Evolutionary conservation across 2,329 filamentous ascomycete species (phyloP), one percentile per base, ranked within the genome.

Genomic region (Lecanicillium sp.): DNA sequence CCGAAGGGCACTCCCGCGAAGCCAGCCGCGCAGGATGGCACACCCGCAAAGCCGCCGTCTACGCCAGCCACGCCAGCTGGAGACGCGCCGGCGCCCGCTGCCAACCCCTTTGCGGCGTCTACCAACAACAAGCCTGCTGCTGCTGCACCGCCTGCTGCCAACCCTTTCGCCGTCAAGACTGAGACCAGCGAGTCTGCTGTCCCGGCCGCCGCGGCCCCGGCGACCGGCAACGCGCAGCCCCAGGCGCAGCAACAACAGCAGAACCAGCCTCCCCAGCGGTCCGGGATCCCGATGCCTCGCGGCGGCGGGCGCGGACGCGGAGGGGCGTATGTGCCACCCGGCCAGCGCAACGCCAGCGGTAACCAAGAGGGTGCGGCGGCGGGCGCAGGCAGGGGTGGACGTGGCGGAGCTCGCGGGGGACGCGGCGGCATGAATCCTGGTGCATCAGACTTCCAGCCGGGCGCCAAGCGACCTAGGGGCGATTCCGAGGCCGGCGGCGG

Each of bases 401-500:
- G 75, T 37, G 72, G 74, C 21, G 71, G 67, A 38, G 58, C 55
- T 14, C 56, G 68, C 33, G 67, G 68, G 20, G 65, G 69, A 26
- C 67, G 73, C 5, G 58, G 61, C 5, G 66, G 51, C 10, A 56
- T 81, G 55, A 81, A 77, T 54, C 70, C 73, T 1, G 65, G 64
- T 11, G 78, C 74, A 9, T 67, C 71, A 41, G 80, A 82, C 49
- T 75, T 79, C 55, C 77, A 79, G 35, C 73, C 75, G 8, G 77
- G 78, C 4, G 76, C 71, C 54, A 81, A 82, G 63, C 69, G 78
- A 23, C 71, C 75, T 12, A 68, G 78, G 45, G 77, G 79, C 41
- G 78, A 82, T 47, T 67, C 65, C 1, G 69, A 72, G 43, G 61
- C 54, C 19, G 67, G 66, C 3, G 68, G 62, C 15, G 69, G 69